Evolutionary conservation across 495 filamentous ascomycete genomes (phyloP).

Genomic region (Neurospora pannonica): DNA sequence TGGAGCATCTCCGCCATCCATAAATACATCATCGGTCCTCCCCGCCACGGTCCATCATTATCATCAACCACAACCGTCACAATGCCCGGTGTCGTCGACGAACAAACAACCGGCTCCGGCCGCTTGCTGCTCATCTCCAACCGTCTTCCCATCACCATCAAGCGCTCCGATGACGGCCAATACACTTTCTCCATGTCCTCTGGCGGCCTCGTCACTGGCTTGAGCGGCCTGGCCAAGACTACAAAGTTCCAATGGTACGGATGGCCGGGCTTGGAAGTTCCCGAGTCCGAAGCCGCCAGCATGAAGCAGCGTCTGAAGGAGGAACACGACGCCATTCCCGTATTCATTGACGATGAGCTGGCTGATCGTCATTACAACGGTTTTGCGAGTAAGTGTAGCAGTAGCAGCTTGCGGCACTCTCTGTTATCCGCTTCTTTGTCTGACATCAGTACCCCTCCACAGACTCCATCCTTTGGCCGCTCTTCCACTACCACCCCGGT

Average conservation of each 20-base stretch:
- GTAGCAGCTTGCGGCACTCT: not conserved
- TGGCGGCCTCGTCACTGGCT: constrained; percentile 81
- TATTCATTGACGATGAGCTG: constrained; percentile 70
- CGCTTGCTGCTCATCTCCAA: constrained; percentile 83
- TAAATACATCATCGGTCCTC: not conserved
- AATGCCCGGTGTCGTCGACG: constrained; percentile 21
- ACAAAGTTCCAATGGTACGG: constrained; percentile 97
- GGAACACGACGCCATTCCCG: constrained; percentile 62
- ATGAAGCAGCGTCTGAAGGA: constrained; percentile 61
- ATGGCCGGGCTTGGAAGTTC: constrained; percentile 86
- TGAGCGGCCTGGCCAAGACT: constrained; percentile 81
- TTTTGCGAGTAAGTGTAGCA: constrained; percentile 58
- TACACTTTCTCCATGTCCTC: constrained; percentile 94
- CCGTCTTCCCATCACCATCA: constrained; percentile 89
- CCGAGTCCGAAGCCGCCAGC: constrained; percentile 55
- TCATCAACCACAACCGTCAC: constrained; percentile 5
- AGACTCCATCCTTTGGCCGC: constrained; percentile 94
- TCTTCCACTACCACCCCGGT: constrained; percentile 92
- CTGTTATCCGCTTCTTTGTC: not conserved
- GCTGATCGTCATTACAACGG: constrained; percentile 80
- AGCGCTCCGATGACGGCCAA: constrained; percentile 65
- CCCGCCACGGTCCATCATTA: not conserved
- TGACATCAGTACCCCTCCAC: not conserved
- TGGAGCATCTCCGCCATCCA: not conserved
- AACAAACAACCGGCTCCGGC: constrained; percentile 14